Base-by-base conservation (phyloP, 805 yeast species). In the Candida fluviatilis region DNA sequence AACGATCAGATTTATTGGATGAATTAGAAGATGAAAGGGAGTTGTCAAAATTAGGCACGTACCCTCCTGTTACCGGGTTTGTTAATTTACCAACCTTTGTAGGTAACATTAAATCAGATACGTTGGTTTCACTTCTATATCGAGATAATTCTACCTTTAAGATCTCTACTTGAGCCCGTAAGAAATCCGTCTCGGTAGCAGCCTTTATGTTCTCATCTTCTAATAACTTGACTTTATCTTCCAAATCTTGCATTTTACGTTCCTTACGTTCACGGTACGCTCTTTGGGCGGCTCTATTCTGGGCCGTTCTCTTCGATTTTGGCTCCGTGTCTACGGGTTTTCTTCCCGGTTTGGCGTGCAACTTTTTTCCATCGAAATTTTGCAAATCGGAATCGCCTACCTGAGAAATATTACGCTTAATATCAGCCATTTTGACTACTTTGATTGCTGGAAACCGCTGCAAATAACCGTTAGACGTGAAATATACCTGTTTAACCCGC, bases 201-300 rank as follows among this genome's bases (percentile, higher is more conserved):
- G 84, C 84, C 46, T 78, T 77, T 39, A 78, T 64, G 41, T 82
- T 82, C 48, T 82, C 84, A 46, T 75, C 74, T 58, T 93, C 96
- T 48, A 91, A 71, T 47, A 66, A 59, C 36, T 71, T 62, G 11
- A 91, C 95, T 49, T 85, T 81, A 34, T 79, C 80, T 57, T 90
- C 96, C 44, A 91, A 70, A 47, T 88, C 95, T 54, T 79, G 77
- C 80, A 93, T 76, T 54, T 85, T 87, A 36, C 73, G 73, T 60
- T 91, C 98, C 59, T 91, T 91, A 43, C 98, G 77, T 62, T 93
- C 98, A 40, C 98, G 72, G 63, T 88, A 91, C 5, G 98, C 98
- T 39, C 98, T 72, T 63, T 93, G 99, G n/a, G 98, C 98, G 3
- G 97, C 97, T 52, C 98, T 75, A 60, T 93, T 91, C 64, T 93